Base-by-base conservation (phyloP, 768 basidiomycete species). In the Naganishia friedmannii region DNA sequence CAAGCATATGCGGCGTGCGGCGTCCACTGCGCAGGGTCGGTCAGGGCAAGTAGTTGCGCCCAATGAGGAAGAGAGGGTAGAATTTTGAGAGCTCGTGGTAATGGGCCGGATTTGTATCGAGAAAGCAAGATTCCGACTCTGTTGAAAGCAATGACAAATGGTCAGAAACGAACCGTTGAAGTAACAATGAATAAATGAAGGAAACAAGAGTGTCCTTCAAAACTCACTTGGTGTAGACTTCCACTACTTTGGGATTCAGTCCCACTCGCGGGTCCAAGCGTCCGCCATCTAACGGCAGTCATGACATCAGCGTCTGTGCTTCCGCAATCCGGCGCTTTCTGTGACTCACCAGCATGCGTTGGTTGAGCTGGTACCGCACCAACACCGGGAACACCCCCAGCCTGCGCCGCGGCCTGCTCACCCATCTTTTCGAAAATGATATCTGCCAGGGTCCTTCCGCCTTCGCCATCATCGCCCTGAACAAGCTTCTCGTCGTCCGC, bases 31-130 rank as follows among this genome's bases (percentile, higher is more conserved):
- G 93, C 89, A 0, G 96, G 96, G 66, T 86, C 86, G 17, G 96
- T 98, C 54, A 98, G 86, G 31, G 94, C 92, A 53, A 99, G 87
- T 72, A 98, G 88, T 57, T 93, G 90, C 12, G 94, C 93, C 96
- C 96, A 99, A 71, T 91, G 89, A 3, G 92, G 90, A 29, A 97
- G 87, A 13, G 94, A 90, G 26, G 96, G 96, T 55, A 99, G 90
- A 72, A 99, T 90, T 84, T 99, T 99, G 87, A 99, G 94, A 3
- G 93, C 85, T 83, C 98, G 98, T 34, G 96, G 96, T 0, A 99
- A 86, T 0, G 93, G 88, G 0, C 94, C 94, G 17, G 93, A 93
- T 76, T 90, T 92, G 84, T 99, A 97, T 68, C 88, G 88, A 53
- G 86, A 88, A 37, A 99, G 86, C 71, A 94, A 87, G 70, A 86